Conservation (phyloP, 1,284 basidiomycete species). For the Rhodotorula sp. region DNA sequence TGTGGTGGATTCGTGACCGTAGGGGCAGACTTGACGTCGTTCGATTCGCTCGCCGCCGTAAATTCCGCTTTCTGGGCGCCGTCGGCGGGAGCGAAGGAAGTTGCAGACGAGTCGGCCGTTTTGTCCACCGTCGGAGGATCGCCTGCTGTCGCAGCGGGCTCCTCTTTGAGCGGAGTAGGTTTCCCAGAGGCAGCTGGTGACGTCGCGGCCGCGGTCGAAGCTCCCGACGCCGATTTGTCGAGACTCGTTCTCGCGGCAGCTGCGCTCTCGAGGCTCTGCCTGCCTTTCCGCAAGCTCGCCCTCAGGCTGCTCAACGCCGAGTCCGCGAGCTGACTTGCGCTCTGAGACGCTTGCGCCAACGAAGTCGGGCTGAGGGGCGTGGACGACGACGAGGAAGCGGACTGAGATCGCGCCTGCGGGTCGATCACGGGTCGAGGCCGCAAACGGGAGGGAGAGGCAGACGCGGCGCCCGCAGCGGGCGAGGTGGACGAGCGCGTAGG, state of each 20-base stretch:
- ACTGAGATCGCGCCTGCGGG: constrained; percentile 3
- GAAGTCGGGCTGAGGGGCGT: constrained; percentile 6
- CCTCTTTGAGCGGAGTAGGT: not conserved
- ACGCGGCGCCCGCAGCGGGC: not conserved
- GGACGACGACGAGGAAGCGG: constrained; percentile 1
- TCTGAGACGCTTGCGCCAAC: not conserved
- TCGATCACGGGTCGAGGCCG: constrained; percentile 2
- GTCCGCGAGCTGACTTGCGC: constrained; percentile 26
- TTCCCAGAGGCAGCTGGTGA: too few relatives aligned
- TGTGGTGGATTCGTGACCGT: not conserved
- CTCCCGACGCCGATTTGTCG: not conserved
- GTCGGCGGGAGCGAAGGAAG: not conserved
- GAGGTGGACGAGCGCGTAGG: not conserved
- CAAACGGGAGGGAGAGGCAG: not conserved
- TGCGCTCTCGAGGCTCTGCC: constrained; percentile 26
- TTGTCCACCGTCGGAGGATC: not conserved
- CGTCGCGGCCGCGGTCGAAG: not conserved
- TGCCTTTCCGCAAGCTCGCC: constrained; percentile 24
- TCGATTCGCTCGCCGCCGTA: not conserved
- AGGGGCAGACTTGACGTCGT: not conserved
- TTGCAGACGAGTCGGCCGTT: too few relatives aligned
- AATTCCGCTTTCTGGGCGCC: not conserved
- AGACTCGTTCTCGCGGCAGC: not conserved
- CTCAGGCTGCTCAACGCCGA: constrained; percentile 23
- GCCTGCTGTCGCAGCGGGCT: not conserved